Evolutionary conservation across 495 filamentous ascomycete species (phyloP).

Genomic region (Aspergillus hancockii): DNA sequence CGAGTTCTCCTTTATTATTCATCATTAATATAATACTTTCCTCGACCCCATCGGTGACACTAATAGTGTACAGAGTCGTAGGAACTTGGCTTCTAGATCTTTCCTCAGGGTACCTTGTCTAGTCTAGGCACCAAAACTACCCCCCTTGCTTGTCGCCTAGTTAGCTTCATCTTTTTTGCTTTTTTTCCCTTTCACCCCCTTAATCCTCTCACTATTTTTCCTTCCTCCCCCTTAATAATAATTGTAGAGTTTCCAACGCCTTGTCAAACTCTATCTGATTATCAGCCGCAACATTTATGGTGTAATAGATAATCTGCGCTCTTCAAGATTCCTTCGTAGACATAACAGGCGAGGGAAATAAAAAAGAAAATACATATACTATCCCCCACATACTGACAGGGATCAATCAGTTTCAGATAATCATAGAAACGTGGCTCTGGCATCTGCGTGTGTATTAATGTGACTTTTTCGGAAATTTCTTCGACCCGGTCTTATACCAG

Average conservation of each 20-base stretch:
- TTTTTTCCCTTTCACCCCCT: neutral
- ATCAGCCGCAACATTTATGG: neutral
- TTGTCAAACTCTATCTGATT: neutral
- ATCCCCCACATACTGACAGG: conserved; percentile 1
- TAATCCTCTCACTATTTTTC: neutral
- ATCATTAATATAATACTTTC: neutral
- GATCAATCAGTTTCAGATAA: conserved; percentile 4
- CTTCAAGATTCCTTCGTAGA: neutral
- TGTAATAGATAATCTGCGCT: neutral
- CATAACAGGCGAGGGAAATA: neutral
- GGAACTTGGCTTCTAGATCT: conserved; percentile 8
- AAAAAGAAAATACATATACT: conserved; percentile 4
- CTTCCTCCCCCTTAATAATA: conserved; percentile 3
- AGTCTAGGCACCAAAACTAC: neutral
- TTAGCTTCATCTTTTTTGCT: neutral
- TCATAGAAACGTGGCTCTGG: conserved; percentile 14
- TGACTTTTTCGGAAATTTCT: conserved; percentile 17
- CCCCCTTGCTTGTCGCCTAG: conserved; percentile 3
- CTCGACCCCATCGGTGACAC: neutral
- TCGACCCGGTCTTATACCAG: conserved; percentile 1
- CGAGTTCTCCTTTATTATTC: neutral
- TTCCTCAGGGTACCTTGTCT: neutral
- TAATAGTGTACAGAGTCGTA: neutral
- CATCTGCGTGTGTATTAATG: conserved; percentile 14
- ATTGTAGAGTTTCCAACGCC: neutral